Evolutionary conservation across 73 alveolate species (phyloP), one percentile per base, ranked within the genome.

Genomic region (Paramecium tetraurelia): DNA sequence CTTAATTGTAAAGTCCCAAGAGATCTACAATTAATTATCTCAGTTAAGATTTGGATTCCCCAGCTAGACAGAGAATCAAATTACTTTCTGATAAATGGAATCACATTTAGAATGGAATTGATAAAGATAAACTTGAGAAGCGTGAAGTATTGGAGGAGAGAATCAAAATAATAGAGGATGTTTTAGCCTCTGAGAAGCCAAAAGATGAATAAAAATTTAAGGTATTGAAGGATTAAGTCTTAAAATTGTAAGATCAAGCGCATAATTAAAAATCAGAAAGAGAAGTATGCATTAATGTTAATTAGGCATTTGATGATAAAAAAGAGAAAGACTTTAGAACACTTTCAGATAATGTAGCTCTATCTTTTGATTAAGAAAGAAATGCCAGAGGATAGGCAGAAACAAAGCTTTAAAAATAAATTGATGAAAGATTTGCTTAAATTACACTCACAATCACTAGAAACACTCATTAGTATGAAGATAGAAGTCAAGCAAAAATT

Each of bases 31-130:
- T 75, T 11, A 75, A 75, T 75, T 75, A 75, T 75, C 59, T 75
- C 36, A 75, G 59, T 40, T 75, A 75, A 40, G 87, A 75, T 75
- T 36, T 75, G 59, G 87, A 75, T 40, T 75, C 87, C 20, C 87
- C 87, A 33, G 18, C 68, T 0, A 29, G 87, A 33, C 35, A 75
- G 48, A 33, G 87, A 75, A 75, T 75, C 59, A 75, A 75, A 44
- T 40, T 75, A 21, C 59, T 75, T 33, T 75, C 87, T n/a, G 87
- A 75, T 44, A 75, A 75, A 75, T 75, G 87, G 87, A 75, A 75
- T 75, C 87, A 75, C 24, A 75, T 75, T 20, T 16, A 75, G 36
- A 75, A 75, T 75, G 87, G 87, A 75, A 75, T 75, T 1, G 87
- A 75, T 10, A 75, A 75, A 40, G 87, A 75, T 75, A 75, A 75